A percentile compares a stretch with the other conserved stretches of the same genome.
Conservation (phyloP, 2,329 filamentous ascomycete species). For the Clarireedia monteithiana region DNA sequence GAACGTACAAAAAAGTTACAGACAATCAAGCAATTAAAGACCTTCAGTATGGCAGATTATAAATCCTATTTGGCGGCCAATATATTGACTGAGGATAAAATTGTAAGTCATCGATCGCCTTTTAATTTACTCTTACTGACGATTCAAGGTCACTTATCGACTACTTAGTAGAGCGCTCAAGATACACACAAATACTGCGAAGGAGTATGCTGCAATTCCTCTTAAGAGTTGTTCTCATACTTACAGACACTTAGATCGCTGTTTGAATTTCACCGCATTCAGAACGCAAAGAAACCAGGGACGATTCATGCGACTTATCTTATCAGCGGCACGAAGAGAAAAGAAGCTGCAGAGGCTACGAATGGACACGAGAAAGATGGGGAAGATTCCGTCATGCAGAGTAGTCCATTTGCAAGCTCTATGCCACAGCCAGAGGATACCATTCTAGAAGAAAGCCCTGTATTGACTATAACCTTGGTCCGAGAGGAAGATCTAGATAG, state of each 20-base stretch:
- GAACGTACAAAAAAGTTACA: conserved; percentile 8
- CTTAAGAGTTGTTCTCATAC: neutral
- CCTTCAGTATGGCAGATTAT: conserved; percentile 26
- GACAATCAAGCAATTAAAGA: conserved; percentile 1
- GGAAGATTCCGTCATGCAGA: conserved; percentile 61
- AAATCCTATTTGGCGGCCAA: conserved; percentile 28
- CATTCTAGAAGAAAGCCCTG: conserved; percentile 43
- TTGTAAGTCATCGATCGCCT: conserved; percentile 17
- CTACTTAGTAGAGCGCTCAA: conserved; percentile 74
- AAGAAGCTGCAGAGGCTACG: conserved; percentile 26
- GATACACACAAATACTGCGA: conserved; percentile 79
- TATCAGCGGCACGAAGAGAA: conserved; percentile 60
- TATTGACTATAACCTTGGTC: conserved; percentile 57
- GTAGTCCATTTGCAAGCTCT: conserved; percentile 63
- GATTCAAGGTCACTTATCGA: conserved; percentile 74
- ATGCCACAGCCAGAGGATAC: conserved; percentile 45
- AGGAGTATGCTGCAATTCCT: conserved; percentile 52
- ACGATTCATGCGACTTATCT: conserved; percentile 91
- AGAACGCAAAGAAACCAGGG: conserved; percentile 66
- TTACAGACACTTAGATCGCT: conserved; percentile 57
- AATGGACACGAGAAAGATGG: conserved; percentile 41
- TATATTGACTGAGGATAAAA: conserved; percentile 29
- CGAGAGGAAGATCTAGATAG: conserved; percentile 64
- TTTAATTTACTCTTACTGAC: neutral
- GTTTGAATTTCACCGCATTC: conserved; percentile 72